Evolutionary conservation across 495 filamentous ascomycete genomes (phyloP).

Genomic region (Talaromyces stipitatus): DNA sequence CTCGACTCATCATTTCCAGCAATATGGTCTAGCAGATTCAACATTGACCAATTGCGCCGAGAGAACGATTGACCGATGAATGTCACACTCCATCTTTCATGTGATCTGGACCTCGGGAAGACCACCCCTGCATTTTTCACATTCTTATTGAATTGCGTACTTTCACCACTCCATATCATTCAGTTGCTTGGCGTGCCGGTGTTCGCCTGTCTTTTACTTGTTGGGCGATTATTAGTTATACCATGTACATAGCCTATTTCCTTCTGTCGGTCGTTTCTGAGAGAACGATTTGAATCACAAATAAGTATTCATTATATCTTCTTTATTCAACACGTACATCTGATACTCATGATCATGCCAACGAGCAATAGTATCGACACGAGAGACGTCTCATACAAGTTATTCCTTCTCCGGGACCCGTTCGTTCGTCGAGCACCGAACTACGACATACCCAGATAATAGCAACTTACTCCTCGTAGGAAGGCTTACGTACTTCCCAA

Average conservation of each 20-base stretch:
- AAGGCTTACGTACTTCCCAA: too few species aligned
- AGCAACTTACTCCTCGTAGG: too few species aligned
- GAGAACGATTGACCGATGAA: background rate
- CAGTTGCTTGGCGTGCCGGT: conserved; percentile 5
- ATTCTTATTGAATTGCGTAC: background rate
- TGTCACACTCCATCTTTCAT: background rate
- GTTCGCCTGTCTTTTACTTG: conserved; percentile 1
- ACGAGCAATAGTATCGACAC: background rate
- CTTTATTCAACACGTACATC: background rate
- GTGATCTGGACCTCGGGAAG: background rate
- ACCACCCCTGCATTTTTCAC: background rate
- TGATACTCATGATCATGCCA: too few species aligned
- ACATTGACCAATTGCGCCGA: background rate
- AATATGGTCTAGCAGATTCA: background rate
- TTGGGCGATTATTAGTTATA: background rate
- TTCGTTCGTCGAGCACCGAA: too few species aligned
- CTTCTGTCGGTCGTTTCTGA: background rate
- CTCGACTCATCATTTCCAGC: background rate
- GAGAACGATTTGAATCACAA: background rate
- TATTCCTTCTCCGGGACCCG: too few species aligned
- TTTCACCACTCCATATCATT: background rate
- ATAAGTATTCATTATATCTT: background rate
- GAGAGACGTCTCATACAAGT: too few species aligned
- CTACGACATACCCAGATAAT: too few species aligned
- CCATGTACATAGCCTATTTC: background rate